Percentiles rank a stretch among this genome's conserved stretches.
Evolutionary conservation across 2,329 filamentous ascomycete genomes (phyloP).

Genomic region (Diplodia corticola): DNA sequence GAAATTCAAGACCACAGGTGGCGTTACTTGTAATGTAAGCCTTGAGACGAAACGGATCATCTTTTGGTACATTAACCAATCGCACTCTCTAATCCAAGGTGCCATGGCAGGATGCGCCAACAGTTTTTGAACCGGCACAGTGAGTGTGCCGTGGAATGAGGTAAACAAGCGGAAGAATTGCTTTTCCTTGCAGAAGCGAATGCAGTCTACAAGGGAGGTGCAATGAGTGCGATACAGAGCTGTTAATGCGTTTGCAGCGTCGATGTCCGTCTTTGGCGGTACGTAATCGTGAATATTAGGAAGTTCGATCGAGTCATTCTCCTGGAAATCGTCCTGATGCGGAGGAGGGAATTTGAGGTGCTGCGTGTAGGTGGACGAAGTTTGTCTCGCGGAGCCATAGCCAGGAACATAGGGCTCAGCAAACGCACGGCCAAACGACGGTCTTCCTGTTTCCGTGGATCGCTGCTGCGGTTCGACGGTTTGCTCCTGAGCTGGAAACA

Average conservation of each 20-base stretch:
- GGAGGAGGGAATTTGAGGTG: conserved; percentile 63
- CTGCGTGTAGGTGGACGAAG: conserved; percentile 58
- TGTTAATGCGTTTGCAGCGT: conserved; percentile 80
- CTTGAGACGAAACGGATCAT: conserved; percentile 91
- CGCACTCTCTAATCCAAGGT: conserved; percentile 92
- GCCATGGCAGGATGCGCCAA: conserved; percentile 79
- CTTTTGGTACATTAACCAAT: conserved; percentile 93
- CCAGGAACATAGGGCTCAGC: conserved; percentile 48
- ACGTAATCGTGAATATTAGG: conserved; percentile 84
- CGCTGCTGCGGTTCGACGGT: conserved; percentile 29
- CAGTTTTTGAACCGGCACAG: conserved; percentile 92
- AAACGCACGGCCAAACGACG: conserved; percentile 49
- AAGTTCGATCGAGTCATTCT: conserved; percentile 73
- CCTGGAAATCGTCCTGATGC: conserved; percentile 57
- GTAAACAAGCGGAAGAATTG: conserved; percentile 94
- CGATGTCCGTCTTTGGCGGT: conserved; percentile 77
- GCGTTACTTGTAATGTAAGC: conserved; percentile 88
- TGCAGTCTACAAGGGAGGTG: conserved; percentile 91
- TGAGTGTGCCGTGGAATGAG: conserved; percentile 93
- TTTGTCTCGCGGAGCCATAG: conserved; percentile 42
- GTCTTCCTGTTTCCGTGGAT: conserved; percentile 37
- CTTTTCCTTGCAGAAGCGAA: conserved; percentile 95
- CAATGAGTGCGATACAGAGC: conserved; percentile 93
- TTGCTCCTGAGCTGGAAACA: conserved; percentile 44
- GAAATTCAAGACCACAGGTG: conserved; percentile 81